phyloP scores from a whole-genome alignment of 2,329 filamentous ascomycete species.

The Colletotrichum karsti region DNA sequence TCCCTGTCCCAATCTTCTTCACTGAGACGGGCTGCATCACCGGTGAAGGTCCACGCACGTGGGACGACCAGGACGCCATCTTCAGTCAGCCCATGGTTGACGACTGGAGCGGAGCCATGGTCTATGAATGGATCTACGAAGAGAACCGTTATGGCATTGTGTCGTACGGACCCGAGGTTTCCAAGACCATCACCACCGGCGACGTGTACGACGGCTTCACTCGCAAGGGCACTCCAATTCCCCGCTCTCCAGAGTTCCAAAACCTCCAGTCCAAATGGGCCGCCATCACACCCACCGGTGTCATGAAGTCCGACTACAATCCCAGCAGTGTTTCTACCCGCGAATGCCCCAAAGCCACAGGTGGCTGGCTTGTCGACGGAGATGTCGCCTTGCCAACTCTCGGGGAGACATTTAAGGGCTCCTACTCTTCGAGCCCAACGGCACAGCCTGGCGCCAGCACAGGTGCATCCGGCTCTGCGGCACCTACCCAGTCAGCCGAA shows the following conservation, averaged over 20 bases:
- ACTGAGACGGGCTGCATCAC: constrained; percentile 88
- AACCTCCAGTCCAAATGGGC: constrained; percentile 84
- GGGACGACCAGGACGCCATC: constrained; percentile 79
- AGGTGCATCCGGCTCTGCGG: constrained; percentile 28
- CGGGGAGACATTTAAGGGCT: constrained; percentile 58
- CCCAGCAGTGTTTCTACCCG: constrained; percentile 68
- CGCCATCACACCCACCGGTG: constrained; percentile 73
- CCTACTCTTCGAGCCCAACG: constrained; percentile 28
- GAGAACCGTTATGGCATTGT: constrained; percentile 84
- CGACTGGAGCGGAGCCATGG: constrained; percentile 78
- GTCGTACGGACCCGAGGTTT: constrained; percentile 72
- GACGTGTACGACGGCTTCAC: constrained; percentile 72
- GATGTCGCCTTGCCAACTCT: constrained; percentile 75
- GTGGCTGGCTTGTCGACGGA: constrained; percentile 77
- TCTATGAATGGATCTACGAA: constrained; percentile 93
- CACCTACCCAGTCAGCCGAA: constrained; percentile 41
- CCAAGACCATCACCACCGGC: constrained; percentile 59
- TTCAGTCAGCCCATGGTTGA: constrained; percentile 77
- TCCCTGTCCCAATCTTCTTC: constrained; percentile 88
- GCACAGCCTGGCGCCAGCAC: constrained; percentile 7
- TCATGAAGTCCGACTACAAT: constrained; percentile 72
- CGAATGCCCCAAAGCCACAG: constrained; percentile 75
- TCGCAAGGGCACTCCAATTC: constrained; percentile 76
- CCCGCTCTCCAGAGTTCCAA: constrained; percentile 78
- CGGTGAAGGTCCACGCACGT: constrained; percentile 63